These are phyloP conservation scores for Capsicum pubescens DNA, from an alignment of 257 asterid species.

Conservation along the genomic window DNA sequence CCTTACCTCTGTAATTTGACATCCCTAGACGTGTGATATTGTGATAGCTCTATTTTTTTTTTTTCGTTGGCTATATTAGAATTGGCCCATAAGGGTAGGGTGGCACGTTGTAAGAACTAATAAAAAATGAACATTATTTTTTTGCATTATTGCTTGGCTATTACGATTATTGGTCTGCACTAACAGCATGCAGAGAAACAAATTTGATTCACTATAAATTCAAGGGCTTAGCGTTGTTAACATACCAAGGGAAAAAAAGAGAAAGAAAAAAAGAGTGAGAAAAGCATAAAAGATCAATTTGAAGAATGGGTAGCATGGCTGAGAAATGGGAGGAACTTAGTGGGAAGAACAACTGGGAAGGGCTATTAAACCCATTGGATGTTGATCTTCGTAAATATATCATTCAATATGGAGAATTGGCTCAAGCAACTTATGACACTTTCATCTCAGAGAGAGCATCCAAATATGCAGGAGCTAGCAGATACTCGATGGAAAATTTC, in stretches of 20 bases:
- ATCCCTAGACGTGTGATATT: too few species aligned
- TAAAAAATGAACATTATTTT: background rate
- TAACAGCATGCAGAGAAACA: too few species aligned
- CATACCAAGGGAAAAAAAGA: background rate
- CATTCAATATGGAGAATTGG: background rate
- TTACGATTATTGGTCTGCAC: background rate
- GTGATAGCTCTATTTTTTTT: too few species aligned
- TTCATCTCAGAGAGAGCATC: conserved; percentile 68
- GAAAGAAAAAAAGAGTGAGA: too few species aligned
- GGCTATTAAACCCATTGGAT: conserved; percentile 11
- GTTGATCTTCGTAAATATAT: background rate
- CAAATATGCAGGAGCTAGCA: conserved; percentile 66
- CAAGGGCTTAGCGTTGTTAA: background rate
- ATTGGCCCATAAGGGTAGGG: background rate
- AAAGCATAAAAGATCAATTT: background rate
- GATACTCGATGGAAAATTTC: background rate
- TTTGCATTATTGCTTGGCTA: background rate
- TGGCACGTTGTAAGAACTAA: background rate
- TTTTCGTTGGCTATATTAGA: background rate
- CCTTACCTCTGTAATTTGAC: background rate
- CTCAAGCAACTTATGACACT: conserved; percentile 27
- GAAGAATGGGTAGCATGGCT: conserved; percentile 22
- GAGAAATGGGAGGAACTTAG: conserved; percentile 24
- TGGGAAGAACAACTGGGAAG: conserved; percentile 20
- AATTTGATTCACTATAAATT: background rate